Evolutionary conservation across 2,329 filamentous ascomycete genomes (phyloP).

Genomic region (Colletotrichum ledebouriae): DNA sequence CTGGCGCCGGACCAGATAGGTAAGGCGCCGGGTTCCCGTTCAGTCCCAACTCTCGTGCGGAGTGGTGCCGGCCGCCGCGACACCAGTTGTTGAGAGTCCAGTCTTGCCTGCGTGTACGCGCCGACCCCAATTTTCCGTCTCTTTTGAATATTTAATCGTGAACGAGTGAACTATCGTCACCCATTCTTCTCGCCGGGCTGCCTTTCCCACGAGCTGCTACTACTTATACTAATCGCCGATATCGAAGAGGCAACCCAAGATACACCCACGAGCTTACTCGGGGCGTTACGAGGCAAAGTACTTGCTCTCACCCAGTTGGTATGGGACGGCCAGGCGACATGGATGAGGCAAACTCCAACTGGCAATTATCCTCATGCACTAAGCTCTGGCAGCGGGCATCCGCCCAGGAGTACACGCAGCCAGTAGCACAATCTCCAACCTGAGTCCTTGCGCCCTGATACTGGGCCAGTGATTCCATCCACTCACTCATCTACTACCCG

Average conservation of each 20-base stretch:
- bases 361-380: slow-evolving; percentile 33
- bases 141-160: neutral
- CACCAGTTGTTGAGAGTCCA: slow-evolving; percentile 10
- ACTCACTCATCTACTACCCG: slow-evolving; percentile 21
- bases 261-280: neutral
- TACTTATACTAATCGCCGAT: neutral
- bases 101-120: too few species aligned
- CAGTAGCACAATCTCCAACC: slow-evolving; percentile 8
- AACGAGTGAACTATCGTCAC: too few species aligned
- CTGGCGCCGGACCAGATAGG: slow-evolving; percentile 29
- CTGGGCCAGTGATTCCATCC: slow-evolving; percentile 17
- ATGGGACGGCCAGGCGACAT: slow-evolving; percentile 17
- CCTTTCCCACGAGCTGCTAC: neutral
- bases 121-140: neutral
- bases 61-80: slow-evolving; percentile 22
- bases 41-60: slow-evolving; percentile 17
- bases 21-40: slow-evolving; percentile 27
- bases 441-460: slow-evolving; percentile 3
- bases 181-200: too few species aligned
- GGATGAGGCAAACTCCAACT: slow-evolving; percentile 31
- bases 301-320: slow-evolving; percentile 4
- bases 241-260: slow-evolving; percentile 1
- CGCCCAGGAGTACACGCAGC: slow-evolving; percentile 25
- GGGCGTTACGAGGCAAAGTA: neutral
- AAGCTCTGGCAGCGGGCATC: slow-evolving; percentile 30